A percentile compares a stretch with the other conserved stretches of the same genome.
Evolutionary conservation across 2,329 filamentous ascomycete species (phyloP).

Genomic region (Pseudonectria buxi): DNA sequence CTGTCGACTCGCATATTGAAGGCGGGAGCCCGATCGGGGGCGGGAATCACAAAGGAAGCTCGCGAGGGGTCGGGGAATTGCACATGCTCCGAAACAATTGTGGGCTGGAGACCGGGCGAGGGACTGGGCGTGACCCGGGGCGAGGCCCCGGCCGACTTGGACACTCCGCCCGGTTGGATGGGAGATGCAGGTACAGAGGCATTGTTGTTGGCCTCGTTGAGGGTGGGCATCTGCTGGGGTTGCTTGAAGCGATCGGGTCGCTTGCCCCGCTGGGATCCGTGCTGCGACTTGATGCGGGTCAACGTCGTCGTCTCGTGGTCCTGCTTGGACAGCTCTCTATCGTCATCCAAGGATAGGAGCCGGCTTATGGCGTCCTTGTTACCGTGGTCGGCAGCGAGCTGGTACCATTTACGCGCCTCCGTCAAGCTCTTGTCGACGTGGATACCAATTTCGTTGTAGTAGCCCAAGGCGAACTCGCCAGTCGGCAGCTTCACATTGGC

Average conservation of each 20-base stretch:
- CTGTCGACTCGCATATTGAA: constrained; percentile 45
- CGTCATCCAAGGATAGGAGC: constrained; percentile 75
- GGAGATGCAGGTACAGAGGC: constrained; percentile 20
- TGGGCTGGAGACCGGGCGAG: constrained; percentile 35
- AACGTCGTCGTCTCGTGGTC: constrained; percentile 93
- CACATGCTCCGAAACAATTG: constrained; percentile 30
- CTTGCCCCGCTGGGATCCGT: constrained; percentile 60
- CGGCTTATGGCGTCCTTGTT: constrained; percentile 82
- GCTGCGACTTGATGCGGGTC: constrained; percentile 74
- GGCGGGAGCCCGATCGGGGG: constrained; percentile 37
- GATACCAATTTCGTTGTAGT: constrained; percentile 96
- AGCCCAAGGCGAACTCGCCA: constrained; percentile 93
- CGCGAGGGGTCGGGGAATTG: constrained; percentile 43
- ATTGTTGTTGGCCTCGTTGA: constrained; percentile 35
- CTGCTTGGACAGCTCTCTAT: constrained; percentile 76
- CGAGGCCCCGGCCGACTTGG: constrained; percentile 10
- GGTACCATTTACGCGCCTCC: constrained; percentile 84
- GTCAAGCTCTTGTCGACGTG: constrained; percentile 75
- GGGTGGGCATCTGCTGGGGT: constrained; percentile 40
- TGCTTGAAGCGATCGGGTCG: constrained; percentile 55
- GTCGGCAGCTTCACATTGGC: constrained; percentile 76
- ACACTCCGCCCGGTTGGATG: constrained; percentile 11
- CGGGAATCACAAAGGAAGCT: constrained; percentile 27
- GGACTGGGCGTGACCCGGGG: constrained; percentile 21
- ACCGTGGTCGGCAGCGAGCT: constrained; percentile 78